These are phyloP conservation scores for Fusarium oxysporum DNA, from an alignment of 2,329 filamentous ascomycete species.

Conservation along the genomic window DNA sequence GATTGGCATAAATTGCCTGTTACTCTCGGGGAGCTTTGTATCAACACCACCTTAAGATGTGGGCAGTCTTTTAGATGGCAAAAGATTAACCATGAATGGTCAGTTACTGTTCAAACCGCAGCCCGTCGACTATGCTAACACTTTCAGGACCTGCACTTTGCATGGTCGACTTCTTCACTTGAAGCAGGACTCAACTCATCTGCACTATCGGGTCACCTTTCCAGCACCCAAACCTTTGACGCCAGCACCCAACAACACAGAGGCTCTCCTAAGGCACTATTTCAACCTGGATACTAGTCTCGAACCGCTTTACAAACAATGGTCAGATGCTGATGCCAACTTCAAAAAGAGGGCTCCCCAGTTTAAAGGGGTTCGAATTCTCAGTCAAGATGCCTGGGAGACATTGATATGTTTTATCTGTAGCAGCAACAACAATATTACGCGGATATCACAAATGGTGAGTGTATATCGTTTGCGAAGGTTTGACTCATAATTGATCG, in stretches of 20 bases:
- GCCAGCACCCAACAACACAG: slow-evolving; percentile 70
- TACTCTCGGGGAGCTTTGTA: slow-evolving; percentile 85
- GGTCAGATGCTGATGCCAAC: slow-evolving; percentile 87
- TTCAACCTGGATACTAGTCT: slow-evolving; percentile 87
- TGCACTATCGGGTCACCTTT: slow-evolving; percentile 84
- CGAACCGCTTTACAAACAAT: slow-evolving; percentile 81
- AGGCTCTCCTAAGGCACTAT: slow-evolving; percentile 82
- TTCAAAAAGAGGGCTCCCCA: slow-evolving; percentile 88
- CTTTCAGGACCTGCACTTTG: slow-evolving; percentile 78
- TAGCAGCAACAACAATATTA: slow-evolving; percentile 98
- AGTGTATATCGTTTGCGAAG: not conserved
- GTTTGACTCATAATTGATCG: not conserved
- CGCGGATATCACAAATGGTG: slow-evolving; percentile 94
- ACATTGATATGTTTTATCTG: slow-evolving; percentile 94
- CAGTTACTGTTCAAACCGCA: slow-evolving; percentile 22
- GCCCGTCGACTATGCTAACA: slow-evolving; percentile 10
- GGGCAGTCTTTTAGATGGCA: slow-evolving; percentile 98
- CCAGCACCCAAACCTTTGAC: slow-evolving; percentile 48
- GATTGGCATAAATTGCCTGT: slow-evolving; percentile 92
- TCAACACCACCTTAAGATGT: slow-evolving; percentile 93
- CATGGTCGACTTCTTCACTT: slow-evolving; percentile 87
- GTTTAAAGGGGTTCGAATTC: slow-evolving; percentile 90
- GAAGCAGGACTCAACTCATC: slow-evolving; percentile 80
- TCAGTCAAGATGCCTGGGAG: slow-evolving; percentile 97
- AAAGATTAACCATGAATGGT: slow-evolving; percentile 88